Conservation (phyloP, 208 protist genomes). For the Endotrypanum monterogeii region DNA sequence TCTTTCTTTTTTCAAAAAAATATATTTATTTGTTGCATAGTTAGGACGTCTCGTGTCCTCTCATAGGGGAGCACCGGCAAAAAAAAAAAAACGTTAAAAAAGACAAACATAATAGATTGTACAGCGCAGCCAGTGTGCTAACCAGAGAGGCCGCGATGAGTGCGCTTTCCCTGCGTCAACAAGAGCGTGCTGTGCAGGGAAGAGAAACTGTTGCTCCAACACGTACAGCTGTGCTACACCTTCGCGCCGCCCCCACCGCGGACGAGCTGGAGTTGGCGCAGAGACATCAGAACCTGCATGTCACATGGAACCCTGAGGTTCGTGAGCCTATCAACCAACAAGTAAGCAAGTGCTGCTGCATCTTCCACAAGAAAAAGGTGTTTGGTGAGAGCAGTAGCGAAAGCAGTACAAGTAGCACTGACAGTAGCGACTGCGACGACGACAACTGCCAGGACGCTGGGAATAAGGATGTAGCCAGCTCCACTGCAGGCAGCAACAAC, state of each 20-base stretch:
- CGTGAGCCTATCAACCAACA: conserved; percentile 63
- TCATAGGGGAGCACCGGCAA: not conserved
- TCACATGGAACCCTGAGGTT: conserved; percentile 67
- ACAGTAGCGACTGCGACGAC: conserved; percentile 22
- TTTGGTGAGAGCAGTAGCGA: conserved; percentile 87
- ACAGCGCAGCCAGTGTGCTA: no score
- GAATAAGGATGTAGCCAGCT: not conserved
- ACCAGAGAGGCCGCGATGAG: conserved; percentile 13
- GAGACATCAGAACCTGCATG: conserved; percentile 25
- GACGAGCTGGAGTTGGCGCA: conserved; percentile 24
- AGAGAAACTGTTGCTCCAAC: conserved; percentile 20
- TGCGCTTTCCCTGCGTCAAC: conserved; percentile 12
- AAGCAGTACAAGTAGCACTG: conserved; percentile 39
- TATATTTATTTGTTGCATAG: no score
- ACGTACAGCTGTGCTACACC: conserved; percentile 33
- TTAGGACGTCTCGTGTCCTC: not conserved
- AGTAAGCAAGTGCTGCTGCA: conserved; percentile 88
- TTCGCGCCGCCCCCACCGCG: conserved; percentile 24
- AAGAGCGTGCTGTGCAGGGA: not conserved
- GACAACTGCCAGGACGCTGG: conserved; percentile 12
- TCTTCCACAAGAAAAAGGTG: conserved; percentile 89
- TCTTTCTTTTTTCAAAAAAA: no score
- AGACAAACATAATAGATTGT: not conserved
- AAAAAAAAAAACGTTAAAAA: not conserved
- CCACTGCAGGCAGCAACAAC: not conserved